phyloP scores from a whole-genome alignment of 192 early-diverging fungal genomes.

The Fimicolochytrium jonesii region DNA sequence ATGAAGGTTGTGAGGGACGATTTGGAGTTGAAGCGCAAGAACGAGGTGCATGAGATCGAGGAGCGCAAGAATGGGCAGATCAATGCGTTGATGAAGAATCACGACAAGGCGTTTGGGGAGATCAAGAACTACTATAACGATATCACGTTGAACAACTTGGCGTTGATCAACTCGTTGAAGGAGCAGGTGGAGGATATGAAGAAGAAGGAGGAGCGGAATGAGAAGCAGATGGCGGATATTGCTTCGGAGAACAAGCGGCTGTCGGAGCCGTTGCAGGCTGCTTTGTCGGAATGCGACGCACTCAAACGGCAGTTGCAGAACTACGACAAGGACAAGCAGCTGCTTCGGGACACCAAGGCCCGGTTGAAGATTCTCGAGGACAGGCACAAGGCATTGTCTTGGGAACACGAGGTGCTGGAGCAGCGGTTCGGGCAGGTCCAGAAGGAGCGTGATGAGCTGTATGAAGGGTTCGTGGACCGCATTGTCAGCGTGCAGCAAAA shows the following conservation, averaged over 20 bases:
- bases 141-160: conserved; percentile 64
- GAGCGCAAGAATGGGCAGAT: conserved; percentile 67
- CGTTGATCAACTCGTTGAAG: conserved; percentile 63
- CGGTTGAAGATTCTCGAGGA: conserved; percentile 59
- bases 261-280: conserved; percentile 58
- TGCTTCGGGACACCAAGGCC: conserved; percentile 56
- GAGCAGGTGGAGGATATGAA: conserved; percentile 71
- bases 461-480: conserved; percentile 58
- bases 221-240: conserved; percentile 64
- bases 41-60: conserved; percentile 68
- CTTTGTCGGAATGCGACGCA: conserved; percentile 56
- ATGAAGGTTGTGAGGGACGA: conserved; percentile 60
- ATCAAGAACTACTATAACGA: conserved; percentile 72
- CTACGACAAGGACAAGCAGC: conserved; percentile 65
- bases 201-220: conserved; percentile 67
- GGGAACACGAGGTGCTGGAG: conserved; percentile 64
- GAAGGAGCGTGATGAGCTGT: conserved; percentile 61
- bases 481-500: conserved; percentile 66
- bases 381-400: conserved; percentile 52
- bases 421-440: conserved; percentile 60
- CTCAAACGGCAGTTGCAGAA: conserved; percentile 52
- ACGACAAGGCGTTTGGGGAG: conserved; percentile 64
- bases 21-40: conserved; percentile 58
- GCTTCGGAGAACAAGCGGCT: conserved; percentile 63
- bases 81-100: conserved; percentile 65